These are phyloP conservation scores for Dentipellis sp. DNA, from an alignment of 768 basidiomycete genomes.

Conservation along the genomic window DNA sequence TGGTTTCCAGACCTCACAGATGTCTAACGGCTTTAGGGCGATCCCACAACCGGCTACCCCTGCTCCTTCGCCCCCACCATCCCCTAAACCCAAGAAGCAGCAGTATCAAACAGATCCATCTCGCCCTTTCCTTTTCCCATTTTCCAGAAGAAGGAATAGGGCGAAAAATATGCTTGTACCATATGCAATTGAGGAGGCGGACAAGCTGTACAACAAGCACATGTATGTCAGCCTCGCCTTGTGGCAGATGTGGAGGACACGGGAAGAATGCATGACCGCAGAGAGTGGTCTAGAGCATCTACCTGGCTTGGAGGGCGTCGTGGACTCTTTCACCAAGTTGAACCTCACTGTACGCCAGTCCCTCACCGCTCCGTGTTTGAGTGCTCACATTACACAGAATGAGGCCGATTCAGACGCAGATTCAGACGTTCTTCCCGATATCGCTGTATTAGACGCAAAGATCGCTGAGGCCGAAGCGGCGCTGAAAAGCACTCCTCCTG, in stretches of 20 bases:
- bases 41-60: slow-evolving; percentile 75
- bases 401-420: slow-evolving; percentile 30
- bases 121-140: slow-evolving; percentile 92
- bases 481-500: slow-evolving; percentile 40
- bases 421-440: slow-evolving; percentile 60
- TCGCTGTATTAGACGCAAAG: slow-evolving; percentile 63
- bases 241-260: slow-evolving; percentile 90
- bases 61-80: slow-evolving; percentile 77
- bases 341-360: slow-evolving; percentile 18
- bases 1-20: slow-evolving; percentile 23
- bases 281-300: slow-evolving; percentile 86
- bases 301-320: slow-evolving; percentile 55
- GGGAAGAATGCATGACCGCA: slow-evolving; percentile 90
- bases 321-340: slow-evolving; percentile 29
- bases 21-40: slow-evolving; percentile 32
- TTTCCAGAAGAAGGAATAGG: slow-evolving; percentile 56
- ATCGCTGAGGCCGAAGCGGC: slow-evolving; percentile 56
- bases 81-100: slow-evolving; percentile 93
- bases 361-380: neutral
- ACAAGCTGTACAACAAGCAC: slow-evolving; percentile 80
- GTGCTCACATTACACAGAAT: neutral
- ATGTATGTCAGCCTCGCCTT: slow-evolving; percentile 85
- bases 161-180: slow-evolving; percentile 72
- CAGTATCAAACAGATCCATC: slow-evolving; percentile 97
- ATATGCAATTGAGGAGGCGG: slow-evolving; percentile 93